A percentile compares a stretch with the other conserved stretches of the same genome.
These are phyloP conservation scores for Amyloporia xantha DNA, from an alignment of 768 basidiomycete species.

Conservation along the genomic window DNA sequence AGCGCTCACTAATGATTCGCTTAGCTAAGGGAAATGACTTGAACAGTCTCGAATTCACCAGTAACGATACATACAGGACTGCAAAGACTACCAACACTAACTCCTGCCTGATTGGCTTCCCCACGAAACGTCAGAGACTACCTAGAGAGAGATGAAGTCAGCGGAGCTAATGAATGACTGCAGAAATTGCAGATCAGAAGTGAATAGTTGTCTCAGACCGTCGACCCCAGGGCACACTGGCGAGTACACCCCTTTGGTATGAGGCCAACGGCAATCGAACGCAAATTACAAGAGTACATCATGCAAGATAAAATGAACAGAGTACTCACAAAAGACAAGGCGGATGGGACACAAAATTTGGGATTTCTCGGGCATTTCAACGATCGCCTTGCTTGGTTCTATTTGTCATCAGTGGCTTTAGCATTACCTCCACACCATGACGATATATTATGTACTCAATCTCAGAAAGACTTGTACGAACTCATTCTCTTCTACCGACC, in stretches of 20 bases:
- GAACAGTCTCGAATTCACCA: conserved; percentile 3
- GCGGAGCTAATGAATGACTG: background rate
- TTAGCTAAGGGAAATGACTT: conserved; percentile 2
- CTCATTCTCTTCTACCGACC: background rate
- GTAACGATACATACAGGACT: background rate
- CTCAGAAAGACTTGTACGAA: too few species aligned
- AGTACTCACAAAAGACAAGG: conserved; percentile 18
- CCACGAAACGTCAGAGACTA: too few species aligned
- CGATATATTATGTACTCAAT: background rate
- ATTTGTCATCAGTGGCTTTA: conserved; percentile 5
- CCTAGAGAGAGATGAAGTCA: background rate
- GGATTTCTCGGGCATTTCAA: background rate
- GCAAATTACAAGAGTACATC: conserved; percentile 84
- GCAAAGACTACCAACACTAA: too few species aligned
- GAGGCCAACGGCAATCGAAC: conserved; percentile 62
- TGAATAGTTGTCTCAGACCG: conserved; percentile 61
- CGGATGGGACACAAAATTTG: background rate
- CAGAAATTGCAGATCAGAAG: conserved; percentile 34
- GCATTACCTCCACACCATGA: background rate
- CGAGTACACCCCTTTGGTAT: conserved; percentile 68
- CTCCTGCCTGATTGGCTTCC: too few species aligned
- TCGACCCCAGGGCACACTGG: conserved; percentile 64
- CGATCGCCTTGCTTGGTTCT: conserved; percentile 3
- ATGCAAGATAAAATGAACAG: conserved; percentile 19
- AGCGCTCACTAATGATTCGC: background rate